Base-by-base conservation (phyloP, 1,284 basidiomycete species). In the Hymenochaete sp. region DNA sequence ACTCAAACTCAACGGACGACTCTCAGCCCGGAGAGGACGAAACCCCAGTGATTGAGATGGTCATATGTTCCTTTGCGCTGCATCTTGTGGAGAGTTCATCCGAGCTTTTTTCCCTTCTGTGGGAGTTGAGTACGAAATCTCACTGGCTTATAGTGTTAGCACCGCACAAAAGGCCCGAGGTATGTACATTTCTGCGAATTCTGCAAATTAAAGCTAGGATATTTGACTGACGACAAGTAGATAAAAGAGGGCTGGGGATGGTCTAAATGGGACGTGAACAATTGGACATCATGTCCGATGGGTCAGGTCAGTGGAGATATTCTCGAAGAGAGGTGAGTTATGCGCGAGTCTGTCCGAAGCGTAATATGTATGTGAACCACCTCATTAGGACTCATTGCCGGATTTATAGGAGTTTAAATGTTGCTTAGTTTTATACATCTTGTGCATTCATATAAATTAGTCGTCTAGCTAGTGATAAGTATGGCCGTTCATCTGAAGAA, bases 161-260 rank as follows among this genome's bases (percentile, higher is more conserved):
- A 1, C 82, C 82, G 10, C 82, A 85, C 59, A 84, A 85, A 59
- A 82, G 77, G 54, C 82, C 82, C 14, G 79, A 83, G 62, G 80
- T 80, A 53, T 27, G 55, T 45, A n/a, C 18, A 16, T 22, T 38
- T 9, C 18, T 31, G 40, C n/a, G 24, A 45, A 33, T 19, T 11
- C 18, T 4, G 37, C 29, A 36, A 14, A n/a, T n/a, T n/a, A n/a
- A n/a, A n/a, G n/a, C n/a, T n/a, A n/a, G n/a, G n/a, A n/a, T n/a
- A n/a, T n/a, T n/a, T n/a, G n/a, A n/a, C n/a, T n/a, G n/a, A n/a
- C n/a, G n/a, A n/a, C n/a, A n/a, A n/a, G n/a, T 42, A 83, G 80
- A 77, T 85, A 53, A 84, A 83, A 59, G 71, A 75, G 10, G 76
- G 77, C 0, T 85, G 81, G 81, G 81, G 82, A 9, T 86, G 80